Evolutionary conservation across 176 grass and related monocot genomes (phyloP).

Genomic region (Zoysia pacifica): DNA sequence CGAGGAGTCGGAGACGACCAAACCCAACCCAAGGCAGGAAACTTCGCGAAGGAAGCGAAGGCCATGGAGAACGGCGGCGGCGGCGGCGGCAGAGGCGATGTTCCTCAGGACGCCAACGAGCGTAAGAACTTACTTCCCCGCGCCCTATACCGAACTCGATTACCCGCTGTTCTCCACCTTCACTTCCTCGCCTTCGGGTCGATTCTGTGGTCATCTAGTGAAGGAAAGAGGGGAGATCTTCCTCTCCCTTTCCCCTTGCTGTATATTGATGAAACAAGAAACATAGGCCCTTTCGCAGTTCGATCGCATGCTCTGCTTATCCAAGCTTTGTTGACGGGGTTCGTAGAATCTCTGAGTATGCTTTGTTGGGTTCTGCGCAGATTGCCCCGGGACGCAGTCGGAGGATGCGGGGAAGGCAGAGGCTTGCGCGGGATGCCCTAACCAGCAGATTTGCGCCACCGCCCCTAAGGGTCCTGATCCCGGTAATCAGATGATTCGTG

Average conservation of each 20-base stretch:
- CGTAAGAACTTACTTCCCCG: conserved; percentile 33
- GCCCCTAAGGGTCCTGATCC: conserved; percentile 72
- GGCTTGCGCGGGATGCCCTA: conserved; percentile 75
- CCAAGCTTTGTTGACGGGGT: not conserved
- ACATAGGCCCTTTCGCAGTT: not conserved
- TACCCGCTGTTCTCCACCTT: too few species aligned
- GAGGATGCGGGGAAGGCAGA: conserved; percentile 73
- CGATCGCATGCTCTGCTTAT: not conserved
- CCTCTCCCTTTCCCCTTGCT: too few species aligned
- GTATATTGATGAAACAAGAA: too few species aligned
- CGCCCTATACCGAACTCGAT: too few species aligned
- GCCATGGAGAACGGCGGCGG: conserved; percentile 37
- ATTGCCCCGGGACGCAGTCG: conserved; percentile 75
- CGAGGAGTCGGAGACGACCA: too few species aligned
- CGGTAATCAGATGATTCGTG: conserved; percentile 32
- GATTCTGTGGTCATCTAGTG: too few species aligned
- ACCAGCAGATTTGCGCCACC: conserved; percentile 72
- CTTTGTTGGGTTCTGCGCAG: conserved; percentile 40
- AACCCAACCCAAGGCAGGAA: too few species aligned
- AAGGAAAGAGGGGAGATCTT: too few species aligned
- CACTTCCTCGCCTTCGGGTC: too few species aligned
- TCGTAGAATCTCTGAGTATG: not conserved
- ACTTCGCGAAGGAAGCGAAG: too few species aligned
- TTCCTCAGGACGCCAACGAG: conserved; percentile 69
- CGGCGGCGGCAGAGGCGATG: conserved; percentile 41